Percentiles rank a stretch among this genome's conserved stretches.
phyloP scores from a whole-genome alignment of 306 rosid genomes.

The Castanea sativa region DNA sequence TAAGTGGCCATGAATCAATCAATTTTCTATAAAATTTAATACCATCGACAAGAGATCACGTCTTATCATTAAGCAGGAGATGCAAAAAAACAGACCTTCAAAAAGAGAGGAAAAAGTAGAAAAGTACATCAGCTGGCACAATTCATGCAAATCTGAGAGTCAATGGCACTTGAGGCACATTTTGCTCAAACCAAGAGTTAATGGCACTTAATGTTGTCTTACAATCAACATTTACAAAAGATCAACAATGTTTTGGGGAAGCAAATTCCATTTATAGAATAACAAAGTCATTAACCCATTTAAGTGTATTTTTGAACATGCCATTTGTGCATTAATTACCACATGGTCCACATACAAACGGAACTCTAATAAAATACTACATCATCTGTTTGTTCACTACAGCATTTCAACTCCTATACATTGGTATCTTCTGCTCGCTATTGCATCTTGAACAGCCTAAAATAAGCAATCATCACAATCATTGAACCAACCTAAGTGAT shows the following conservation, averaged over 20 bases:
- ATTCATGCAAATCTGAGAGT: background rate
- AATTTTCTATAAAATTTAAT: slow-evolving; percentile 2
- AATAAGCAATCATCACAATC: too few species aligned
- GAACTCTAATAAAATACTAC: background rate
- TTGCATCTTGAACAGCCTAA: too few species aligned
- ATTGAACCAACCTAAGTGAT: background rate
- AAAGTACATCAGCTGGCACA: background rate
- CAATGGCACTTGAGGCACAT: background rate
- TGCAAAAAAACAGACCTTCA: background rate
- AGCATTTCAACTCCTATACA: background rate
- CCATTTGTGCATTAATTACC: background rate
- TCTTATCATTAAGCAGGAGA: background rate
- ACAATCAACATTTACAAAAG: background rate
- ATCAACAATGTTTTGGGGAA: background rate
- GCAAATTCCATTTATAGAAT: background rate
- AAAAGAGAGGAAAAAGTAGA: background rate
- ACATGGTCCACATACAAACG: background rate
- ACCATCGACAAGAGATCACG: background rate
- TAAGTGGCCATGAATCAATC: slow-evolving; percentile 17
- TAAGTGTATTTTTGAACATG: background rate
- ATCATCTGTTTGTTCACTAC: background rate
- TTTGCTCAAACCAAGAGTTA: background rate
- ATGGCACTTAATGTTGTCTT: background rate
- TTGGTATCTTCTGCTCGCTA: too few species aligned
- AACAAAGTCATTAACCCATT: background rate